Base-by-base conservation (phyloP, 768 basidiomycete genomes). In the Termitomyces sp. region DNA sequence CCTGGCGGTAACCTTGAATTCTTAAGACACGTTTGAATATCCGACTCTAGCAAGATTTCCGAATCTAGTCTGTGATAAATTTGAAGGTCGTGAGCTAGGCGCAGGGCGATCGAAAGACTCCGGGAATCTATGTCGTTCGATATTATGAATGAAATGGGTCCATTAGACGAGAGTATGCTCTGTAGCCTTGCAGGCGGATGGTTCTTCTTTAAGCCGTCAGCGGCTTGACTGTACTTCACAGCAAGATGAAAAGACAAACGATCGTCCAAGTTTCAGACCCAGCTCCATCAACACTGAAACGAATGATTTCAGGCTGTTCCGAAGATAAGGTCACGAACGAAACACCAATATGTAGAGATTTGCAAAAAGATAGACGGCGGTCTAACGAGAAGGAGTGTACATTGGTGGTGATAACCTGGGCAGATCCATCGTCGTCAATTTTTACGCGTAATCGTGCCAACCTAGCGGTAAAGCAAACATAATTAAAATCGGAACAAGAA, bases 61-160 rank as follows among this genome's bases (percentile, higher is more conserved):
- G 82, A 68, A 60, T 93, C 91, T 22, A 94, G 68, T 58, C 81
- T 78, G 65, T 91, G 87, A 69, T 87, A 92, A 0, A 82, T 64
- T 33, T 82, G 71, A 18, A 94, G 72, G 59, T 84, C 80, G 65
- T 92, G 83, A 2, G 87, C 84, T 24, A 94, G 71, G 13, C 92
- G 78, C 12, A 79, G 67, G 2, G 89, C 92, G 3, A 84, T 69
- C 0, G 81, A 82, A 9, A 81, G 65, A 32, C 79, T 77, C n/a
- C 67, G 64, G 1, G 66, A 65, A 6, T 58, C 24, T 16, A 60
- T 64, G 4, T 64, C 59, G 10, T 77, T 68, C 9, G 81, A 77
- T 22, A 86, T 70, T 51, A 94, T 76, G 36, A 94, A 71, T 2
- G 72, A 72, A 46, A 94, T 66, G 0, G 85, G 79, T 0, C 73